Evolutionary conservation across 108 stramenopile species (phyloP).

Genomic region (Mediolabrus comicus): DNA sequence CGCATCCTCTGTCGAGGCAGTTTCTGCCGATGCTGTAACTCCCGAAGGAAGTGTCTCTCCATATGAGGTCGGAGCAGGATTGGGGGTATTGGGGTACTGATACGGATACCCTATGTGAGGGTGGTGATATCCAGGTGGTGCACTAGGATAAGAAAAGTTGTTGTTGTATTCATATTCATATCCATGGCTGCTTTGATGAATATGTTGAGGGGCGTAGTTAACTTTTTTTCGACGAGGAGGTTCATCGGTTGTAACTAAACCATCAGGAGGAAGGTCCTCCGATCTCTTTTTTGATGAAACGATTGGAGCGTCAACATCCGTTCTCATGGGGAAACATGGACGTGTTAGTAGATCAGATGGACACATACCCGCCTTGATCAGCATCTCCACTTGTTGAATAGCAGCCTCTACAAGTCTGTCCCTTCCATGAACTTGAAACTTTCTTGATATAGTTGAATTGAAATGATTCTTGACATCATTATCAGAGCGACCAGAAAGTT

Average conservation of each 20-base stretch:
- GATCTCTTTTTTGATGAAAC: background rate
- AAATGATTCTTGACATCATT: conserved; percentile 98
- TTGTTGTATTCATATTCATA: too few relatives aligned
- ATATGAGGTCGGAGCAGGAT: background rate
- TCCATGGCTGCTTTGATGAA: too few relatives aligned
- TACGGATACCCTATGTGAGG: background rate
- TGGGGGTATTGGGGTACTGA: background rate
- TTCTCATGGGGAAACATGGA: conserved; percentile 4
- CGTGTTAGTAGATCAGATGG: conserved; percentile 5
- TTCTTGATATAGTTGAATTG: conserved; percentile 85
- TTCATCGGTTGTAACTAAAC: too few relatives aligned
- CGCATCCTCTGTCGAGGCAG: background rate
- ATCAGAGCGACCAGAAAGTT: conserved; percentile 87
- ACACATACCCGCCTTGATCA: conserved; percentile 30
- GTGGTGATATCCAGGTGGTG: background rate
- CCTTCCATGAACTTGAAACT: conserved; percentile 80
- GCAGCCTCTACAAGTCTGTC: conserved; percentile 78
- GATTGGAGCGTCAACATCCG: background rate
- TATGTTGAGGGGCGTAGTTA: too few relatives aligned
- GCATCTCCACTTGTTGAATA: conserved; percentile 71
- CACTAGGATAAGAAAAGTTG: background rate
- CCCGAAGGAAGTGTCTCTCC: background rate
- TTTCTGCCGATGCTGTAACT: background rate
- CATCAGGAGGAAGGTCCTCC: too few relatives aligned
- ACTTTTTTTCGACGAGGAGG: too few relatives aligned